These are phyloP conservation scores for Trypanosoma cruzi DNA, from an alignment of 208 protist genomes.

Conservation along the genomic window DNA sequence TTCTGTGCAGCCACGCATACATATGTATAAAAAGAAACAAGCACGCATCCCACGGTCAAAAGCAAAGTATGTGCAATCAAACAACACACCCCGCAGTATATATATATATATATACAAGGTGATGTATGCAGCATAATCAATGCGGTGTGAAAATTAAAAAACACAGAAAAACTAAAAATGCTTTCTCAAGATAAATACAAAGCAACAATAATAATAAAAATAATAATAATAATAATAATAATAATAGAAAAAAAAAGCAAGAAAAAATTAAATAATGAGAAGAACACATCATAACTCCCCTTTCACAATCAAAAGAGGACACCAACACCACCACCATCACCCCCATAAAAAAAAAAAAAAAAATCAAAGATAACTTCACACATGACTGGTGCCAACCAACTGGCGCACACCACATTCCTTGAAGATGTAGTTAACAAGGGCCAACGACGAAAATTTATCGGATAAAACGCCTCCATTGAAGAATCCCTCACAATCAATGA, in stretches of 20 bases:
- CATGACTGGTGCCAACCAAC: neutral
- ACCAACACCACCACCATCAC: too few species aligned
- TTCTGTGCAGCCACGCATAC: too few species aligned
- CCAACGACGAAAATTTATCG: neutral
- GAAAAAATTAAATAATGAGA: slow-evolving; percentile 2
- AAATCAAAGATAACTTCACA: slow-evolving; percentile 3
- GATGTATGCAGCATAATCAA: too few species aligned
- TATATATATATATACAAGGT: too few species aligned
- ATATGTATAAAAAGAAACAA: too few species aligned
- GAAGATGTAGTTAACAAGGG: slow-evolving; percentile 5
- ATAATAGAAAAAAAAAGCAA: slow-evolving; percentile 13
- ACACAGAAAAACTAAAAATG: too few species aligned
- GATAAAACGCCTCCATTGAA: neutral
- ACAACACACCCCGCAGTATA: too few species aligned
- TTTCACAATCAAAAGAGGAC: neutral
- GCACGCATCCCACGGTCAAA: too few species aligned
- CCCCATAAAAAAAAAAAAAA: slow-evolving; percentile 7
- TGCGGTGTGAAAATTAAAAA: too few species aligned
- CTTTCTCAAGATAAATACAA: neutral
- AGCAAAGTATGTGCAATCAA: too few species aligned
- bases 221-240: too few species aligned
- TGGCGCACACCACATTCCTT: neutral
- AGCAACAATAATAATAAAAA: neutral
- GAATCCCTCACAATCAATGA: too few species aligned
- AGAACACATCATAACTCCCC: neutral